Evolutionary conservation across 768 basidiomycete genomes (phyloP), one percentile per base, ranked within the genome.

Genomic region (Agaricus sinodeliciosus): DNA sequence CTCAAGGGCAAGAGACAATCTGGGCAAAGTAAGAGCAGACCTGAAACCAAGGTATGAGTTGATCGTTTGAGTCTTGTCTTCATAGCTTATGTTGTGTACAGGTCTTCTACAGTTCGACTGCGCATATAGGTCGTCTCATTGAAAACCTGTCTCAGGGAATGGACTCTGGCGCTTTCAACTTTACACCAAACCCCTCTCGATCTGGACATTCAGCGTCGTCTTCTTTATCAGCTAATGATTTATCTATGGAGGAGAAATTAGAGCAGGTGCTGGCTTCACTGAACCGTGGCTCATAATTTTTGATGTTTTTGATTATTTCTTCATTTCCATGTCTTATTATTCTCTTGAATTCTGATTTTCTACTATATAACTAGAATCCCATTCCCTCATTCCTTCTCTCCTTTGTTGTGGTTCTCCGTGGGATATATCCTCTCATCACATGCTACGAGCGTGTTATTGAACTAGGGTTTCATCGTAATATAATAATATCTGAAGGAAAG

Each of bases 101-200:
- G 86, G 80, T 88, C 55, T 87, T 83, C 67, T 84, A 83, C 66
- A 85, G 84, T 59, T 81, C 87, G 15, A 75, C 85, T 19, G 79
- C 82, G 39, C 84, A 90, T 56, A 91, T 93, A 64, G 87, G 86
- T 40, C 86, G 83, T 59, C 75, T 93, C 55, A 90, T 93, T 53
- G 90, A 93, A 63, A 81, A 71, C 60, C 80, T 93, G 63, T 90
- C 90, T 43, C 84, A 84, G 64, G 85, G 83, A 28, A 81, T 82
- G 72, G 90, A 93, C 58, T 75, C 87, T 39, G 90, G 88, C 43
- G 85, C 89, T 35, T 90, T 91, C 74, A 91, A 91, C 62, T 81
- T 91, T 62, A 62, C 75, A 35, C 78, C 82, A 11, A 64, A 57
- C 59, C 58, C 51, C 54, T 58, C 51, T 62, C 71, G 67, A 37